Conservation (phyloP, 805 yeast genomes). For the Diddensiella santjacobensis region DNA sequence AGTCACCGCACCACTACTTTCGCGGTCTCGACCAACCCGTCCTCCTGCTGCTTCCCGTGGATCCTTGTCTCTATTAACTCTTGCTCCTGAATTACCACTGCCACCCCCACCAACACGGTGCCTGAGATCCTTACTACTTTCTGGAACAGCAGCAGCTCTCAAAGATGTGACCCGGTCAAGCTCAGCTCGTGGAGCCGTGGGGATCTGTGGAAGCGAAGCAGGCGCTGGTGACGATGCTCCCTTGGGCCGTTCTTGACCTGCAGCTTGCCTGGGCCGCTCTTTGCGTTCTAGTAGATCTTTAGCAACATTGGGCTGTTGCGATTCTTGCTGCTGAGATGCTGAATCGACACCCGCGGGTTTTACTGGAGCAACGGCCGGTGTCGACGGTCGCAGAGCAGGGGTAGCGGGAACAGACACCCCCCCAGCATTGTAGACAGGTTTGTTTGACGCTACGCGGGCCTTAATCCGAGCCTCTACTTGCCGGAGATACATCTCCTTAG, state of each 20-base stretch:
- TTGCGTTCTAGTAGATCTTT: neutral
- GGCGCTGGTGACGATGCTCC: conserved; percentile 2
- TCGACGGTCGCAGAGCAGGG: conserved; percentile 1
- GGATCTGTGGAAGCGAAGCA: conserved; percentile 7
- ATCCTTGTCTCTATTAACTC: too few relatives aligned
- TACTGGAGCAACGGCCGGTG: neutral
- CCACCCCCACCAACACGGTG: neutral
- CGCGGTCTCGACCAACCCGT: neutral
- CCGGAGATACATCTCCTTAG: conserved; percentile 23
- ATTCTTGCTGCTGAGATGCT: too few relatives aligned
- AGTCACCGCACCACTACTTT: neutral
- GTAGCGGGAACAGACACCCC: neutral
- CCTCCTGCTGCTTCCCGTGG: neutral
- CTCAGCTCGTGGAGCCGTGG: conserved; percentile 1
- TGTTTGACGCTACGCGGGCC: neutral
- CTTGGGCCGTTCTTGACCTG: too few relatives aligned
- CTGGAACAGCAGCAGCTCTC: neutral
- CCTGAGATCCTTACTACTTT: neutral
- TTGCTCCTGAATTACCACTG: too few relatives aligned
- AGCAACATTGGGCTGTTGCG: neutral
- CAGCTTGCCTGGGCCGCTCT: too few relatives aligned
- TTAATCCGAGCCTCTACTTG: conserved; percentile 8
- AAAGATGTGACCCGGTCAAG: too few relatives aligned
- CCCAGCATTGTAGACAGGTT: neutral
- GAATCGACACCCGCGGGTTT: neutral